phyloP scores from a whole-genome alignment of 129 eudicot genomes.

The Logfia minima region DNA sequence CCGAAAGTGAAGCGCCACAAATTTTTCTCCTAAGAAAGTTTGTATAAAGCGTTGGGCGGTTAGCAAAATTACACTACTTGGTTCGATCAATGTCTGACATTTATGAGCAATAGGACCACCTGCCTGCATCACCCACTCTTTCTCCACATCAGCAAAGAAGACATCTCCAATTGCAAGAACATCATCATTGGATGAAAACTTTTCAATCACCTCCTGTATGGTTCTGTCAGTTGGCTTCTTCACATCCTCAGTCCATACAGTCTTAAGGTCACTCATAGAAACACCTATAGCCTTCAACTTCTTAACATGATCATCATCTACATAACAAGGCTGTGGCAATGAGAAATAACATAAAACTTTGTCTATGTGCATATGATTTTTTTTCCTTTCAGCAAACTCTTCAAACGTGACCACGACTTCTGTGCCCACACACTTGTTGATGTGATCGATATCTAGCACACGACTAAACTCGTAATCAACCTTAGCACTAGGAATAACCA shows the following conservation, averaged over 20 bases:
- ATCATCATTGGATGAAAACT: slow-evolving; percentile 63
- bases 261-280: slow-evolving; percentile 54
- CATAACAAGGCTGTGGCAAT: slow-evolving; percentile 64
- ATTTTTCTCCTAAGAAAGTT: slow-evolving; percentile 76
- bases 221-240: slow-evolving; percentile 74
- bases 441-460: slow-evolving; percentile 81
- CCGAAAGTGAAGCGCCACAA: slow-evolving; percentile 84
- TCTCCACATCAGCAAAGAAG: slow-evolving; percentile 94
- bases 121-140: slow-evolving; percentile 90
- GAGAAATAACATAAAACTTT: slow-evolving; percentile 85
- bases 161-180: slow-evolving; percentile 97
- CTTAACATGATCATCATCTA: slow-evolving; percentile 84
- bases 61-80: slow-evolving; percentile 75
- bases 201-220: slow-evolving; percentile 55
- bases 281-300: slow-evolving; percentile 75
- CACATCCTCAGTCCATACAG: slow-evolving; percentile 90
- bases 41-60: slow-evolving; percentile 94
- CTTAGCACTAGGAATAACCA: slow-evolving; percentile 80
- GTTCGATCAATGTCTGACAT: slow-evolving; percentile 86
- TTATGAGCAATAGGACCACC: slow-evolving; percentile 93
- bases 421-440: slow-evolving; percentile 73
- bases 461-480: slow-evolving; percentile 76
- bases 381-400: slow-evolving; percentile 62
- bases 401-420: slow-evolving; percentile 80
- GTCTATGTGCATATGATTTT: slow-evolving; percentile 59